Evolutionary conservation across 495 filamentous ascomycete genomes (phyloP).

Genomic region (Ascobolus immersus): DNA sequence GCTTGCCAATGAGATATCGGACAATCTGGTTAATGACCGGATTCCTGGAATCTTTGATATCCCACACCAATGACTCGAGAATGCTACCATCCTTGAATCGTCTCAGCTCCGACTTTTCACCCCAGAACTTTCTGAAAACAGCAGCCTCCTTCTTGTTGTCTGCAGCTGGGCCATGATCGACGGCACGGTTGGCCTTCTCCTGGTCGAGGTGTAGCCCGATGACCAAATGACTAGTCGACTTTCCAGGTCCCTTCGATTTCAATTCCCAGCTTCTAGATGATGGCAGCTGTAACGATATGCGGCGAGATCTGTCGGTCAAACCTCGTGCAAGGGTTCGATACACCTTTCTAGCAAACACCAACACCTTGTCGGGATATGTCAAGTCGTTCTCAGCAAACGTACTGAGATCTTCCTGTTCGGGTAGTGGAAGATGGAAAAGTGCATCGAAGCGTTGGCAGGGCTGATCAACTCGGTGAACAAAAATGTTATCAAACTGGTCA

Average conservation of each 20-base stretch:
- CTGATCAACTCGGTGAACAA: constrained; percentile 46
- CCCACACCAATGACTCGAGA: constrained; percentile 60
- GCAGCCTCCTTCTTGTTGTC: constrained; percentile 48
- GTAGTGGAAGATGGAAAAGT: constrained; percentile 19
- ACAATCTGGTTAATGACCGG: constrained; percentile 58
- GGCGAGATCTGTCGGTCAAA: constrained; percentile 43
- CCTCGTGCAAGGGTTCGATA: constrained; percentile 40
- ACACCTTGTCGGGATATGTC: constrained; percentile 11
- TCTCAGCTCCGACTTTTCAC: constrained; percentile 44
- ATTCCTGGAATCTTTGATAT: constrained; percentile 26
- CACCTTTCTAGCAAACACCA: constrained; percentile 23
- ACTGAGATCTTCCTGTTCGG: constrained; percentile 3
- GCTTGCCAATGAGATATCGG: constrained; percentile 38
- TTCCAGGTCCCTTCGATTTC: too few relatives aligned
- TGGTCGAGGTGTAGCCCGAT: constrained; percentile 50
- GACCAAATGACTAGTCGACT: constrained; percentile 19
- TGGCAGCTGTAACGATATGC: constrained; percentile 31
- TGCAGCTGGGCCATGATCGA: constrained; percentile 67
- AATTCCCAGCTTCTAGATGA: constrained; percentile 19
- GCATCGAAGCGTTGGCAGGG: constrained; percentile 49
- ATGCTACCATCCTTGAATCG: constrained; percentile 52
- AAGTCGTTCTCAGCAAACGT: background rate
- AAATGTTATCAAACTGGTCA: constrained; percentile 60
- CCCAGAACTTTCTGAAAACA: constrained; percentile 50
- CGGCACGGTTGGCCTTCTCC: constrained; percentile 37